These are phyloP conservation scores for Tuber magnatum DNA, from an alignment of 495 filamentous ascomycete species.

Conservation along the genomic window DNA sequence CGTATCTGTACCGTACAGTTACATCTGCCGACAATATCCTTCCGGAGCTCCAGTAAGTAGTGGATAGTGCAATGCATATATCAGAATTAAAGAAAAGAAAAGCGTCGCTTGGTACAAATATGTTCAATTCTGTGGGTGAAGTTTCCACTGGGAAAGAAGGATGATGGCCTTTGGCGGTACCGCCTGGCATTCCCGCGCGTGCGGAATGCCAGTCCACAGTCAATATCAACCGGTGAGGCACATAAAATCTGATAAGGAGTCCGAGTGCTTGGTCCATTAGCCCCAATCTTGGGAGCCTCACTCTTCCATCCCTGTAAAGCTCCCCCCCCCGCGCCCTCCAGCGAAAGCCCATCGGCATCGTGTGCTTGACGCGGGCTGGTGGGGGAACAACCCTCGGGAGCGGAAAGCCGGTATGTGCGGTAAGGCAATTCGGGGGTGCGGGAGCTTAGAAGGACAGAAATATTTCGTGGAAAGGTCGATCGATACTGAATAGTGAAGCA, in stretches of 20 bases:
- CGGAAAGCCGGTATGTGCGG: neutral
- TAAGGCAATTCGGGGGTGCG: neutral
- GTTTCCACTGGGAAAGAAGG: neutral
- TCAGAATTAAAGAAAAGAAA: neutral
- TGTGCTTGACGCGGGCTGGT: neutral
- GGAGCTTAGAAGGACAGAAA: neutral
- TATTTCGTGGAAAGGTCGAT: neutral
- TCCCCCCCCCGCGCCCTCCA: neutral
- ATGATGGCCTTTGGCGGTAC: neutral
- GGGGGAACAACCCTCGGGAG: neutral
- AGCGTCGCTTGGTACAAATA: neutral
- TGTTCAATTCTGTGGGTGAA: constrained; percentile 1
- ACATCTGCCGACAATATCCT: constrained; percentile 11
- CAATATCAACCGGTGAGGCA: neutral
- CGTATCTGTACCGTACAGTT: neutral
- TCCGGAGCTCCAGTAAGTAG: constrained; percentile 5
- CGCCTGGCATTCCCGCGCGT: neutral
- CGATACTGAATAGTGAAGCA: neutral
- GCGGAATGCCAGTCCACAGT: neutral
- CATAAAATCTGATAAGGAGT: neutral
- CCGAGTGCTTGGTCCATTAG: neutral
- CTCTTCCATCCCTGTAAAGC: neutral
- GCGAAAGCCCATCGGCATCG: neutral
- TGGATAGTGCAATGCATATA: constrained; percentile 7
- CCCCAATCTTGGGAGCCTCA: neutral